A percentile compares a stretch with the other conserved stretches of the same genome.
Evolutionary conservation across 2,329 filamentous ascomycete species (phyloP).

Genomic region (Pseudogymnoascus sp.): DNA sequence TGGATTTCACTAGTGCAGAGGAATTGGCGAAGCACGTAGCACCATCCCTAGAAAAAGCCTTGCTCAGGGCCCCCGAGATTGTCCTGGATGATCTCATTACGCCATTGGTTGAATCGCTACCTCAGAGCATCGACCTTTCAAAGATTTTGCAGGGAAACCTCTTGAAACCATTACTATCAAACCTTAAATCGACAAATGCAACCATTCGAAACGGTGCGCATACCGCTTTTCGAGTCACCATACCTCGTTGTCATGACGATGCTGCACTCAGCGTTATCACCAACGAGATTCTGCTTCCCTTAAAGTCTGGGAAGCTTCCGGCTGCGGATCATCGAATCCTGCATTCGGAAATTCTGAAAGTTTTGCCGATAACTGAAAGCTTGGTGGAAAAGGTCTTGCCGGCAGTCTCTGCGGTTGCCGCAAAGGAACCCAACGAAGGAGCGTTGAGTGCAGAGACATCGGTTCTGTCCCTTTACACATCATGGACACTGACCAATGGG

Average conservation of each 20-base stretch:
- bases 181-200: slow-evolving; percentile 81
- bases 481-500: slow-evolving; percentile 51
- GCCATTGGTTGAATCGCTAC: slow-evolving; percentile 62
- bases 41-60: slow-evolving; percentile 76
- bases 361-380: slow-evolving; percentile 49
- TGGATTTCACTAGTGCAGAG: slow-evolving; percentile 59
- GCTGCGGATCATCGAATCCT: slow-evolving; percentile 76
- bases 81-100: slow-evolving; percentile 72
- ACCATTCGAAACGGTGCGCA: slow-evolving; percentile 67
- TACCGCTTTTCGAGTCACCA: slow-evolving; percentile 63
- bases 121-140: slow-evolving; percentile 66
- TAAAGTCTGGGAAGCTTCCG: slow-evolving; percentile 77
- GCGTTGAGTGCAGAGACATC: slow-evolving; percentile 69
- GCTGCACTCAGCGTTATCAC: slow-evolving; percentile 56
- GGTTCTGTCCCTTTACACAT: slow-evolving; percentile 58
- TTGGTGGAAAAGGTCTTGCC: slow-evolving; percentile 59
- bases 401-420: slow-evolving; percentile 57
- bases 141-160: slow-evolving; percentile 61
- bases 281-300: slow-evolving; percentile 67
- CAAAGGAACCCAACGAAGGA: slow-evolving; percentile 82
- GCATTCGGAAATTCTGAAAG: slow-evolving; percentile 70
- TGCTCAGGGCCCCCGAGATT: slow-evolving; percentile 84
- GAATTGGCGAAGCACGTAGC: slow-evolving; percentile 70
- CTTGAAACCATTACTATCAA: slow-evolving; percentile 79
- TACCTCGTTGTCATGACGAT: slow-evolving; percentile 50